Conservation (phyloP, 352 stramenopile species). For the Halophytophthora polymorphica region DNA sequence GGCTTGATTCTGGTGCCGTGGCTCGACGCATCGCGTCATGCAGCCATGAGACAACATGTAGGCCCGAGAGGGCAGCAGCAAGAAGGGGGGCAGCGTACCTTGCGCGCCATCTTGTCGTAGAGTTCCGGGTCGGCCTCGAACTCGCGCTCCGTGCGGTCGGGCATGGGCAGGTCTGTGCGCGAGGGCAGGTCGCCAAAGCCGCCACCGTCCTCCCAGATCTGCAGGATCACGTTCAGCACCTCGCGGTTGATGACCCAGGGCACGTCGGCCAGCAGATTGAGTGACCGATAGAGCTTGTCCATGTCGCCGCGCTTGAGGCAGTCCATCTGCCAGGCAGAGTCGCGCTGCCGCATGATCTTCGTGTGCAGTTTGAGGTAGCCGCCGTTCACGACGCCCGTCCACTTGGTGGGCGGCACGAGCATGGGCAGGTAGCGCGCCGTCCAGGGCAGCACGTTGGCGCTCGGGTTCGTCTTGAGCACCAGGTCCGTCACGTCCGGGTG, state of each 20-base stretch:
- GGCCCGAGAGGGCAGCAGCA: no score
- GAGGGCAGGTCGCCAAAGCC: slow-evolving; percentile 93
- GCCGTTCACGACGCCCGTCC: slow-evolving; percentile 87
- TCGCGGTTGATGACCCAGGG: slow-evolving; percentile 95
- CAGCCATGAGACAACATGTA: slow-evolving; percentile 12
- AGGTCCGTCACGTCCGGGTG: slow-evolving; percentile 55
- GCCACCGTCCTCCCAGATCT: slow-evolving; percentile 90
- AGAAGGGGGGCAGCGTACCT: slow-evolving; percentile 44
- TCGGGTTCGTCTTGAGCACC: slow-evolving; percentile 47
- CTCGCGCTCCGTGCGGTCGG: slow-evolving; percentile 51
- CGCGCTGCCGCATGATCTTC: slow-evolving; percentile 91
- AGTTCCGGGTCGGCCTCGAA: slow-evolving; percentile 64
- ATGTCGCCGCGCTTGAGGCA: slow-evolving; percentile 88
- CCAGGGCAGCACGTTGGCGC: slow-evolving; percentile 68
- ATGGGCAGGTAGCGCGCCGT: slow-evolving; percentile 93
- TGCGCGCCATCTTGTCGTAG: slow-evolving; percentile 67
- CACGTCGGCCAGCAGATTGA: slow-evolving; percentile 92
- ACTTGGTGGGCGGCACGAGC: slow-evolving; percentile 93
- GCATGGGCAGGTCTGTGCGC: slow-evolving; percentile 54
- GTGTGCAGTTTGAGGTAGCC: slow-evolving; percentile 92
- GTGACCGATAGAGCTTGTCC: slow-evolving; percentile 77
- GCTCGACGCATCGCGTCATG: background rate
- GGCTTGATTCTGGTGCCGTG: slow-evolving; percentile 82
- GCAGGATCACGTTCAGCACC: slow-evolving; percentile 89
- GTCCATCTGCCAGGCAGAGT: slow-evolving; percentile 84